Conservation (phyloP, 208 protist genomes). For the Trypanosoma scelopori region DNA sequence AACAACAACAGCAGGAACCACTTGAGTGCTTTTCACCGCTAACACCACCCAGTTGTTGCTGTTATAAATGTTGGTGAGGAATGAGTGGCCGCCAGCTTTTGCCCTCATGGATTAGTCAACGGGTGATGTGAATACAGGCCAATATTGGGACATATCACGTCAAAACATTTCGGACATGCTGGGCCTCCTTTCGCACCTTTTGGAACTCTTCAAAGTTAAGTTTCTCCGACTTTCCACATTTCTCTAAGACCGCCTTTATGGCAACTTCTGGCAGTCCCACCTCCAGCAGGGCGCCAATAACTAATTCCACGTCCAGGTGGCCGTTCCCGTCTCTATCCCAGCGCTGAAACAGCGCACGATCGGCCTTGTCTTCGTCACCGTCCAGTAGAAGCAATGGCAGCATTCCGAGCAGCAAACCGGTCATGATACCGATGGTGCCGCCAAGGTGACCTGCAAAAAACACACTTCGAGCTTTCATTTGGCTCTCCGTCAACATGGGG, state of each 20-base stretch:
- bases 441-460: constrained; percentile 90
- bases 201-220: constrained; percentile 79
- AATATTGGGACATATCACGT: constrained; percentile 24
- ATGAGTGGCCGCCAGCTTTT: no score
- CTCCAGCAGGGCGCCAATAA: constrained; percentile 57
- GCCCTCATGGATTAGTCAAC: no score
- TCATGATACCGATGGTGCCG: constrained; percentile 86
- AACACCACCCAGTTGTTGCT: no score
- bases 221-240: constrained; percentile 60
- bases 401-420: constrained; percentile 88
- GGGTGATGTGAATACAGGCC: no score
- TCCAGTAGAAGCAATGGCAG: constrained; percentile 75
- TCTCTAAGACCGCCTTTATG: constrained; percentile 53
- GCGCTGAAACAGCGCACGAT: constrained; percentile 75
- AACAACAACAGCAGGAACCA: no score
- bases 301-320: constrained; percentile 67
- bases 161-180: constrained; percentile 68
- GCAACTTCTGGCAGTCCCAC: constrained; percentile 51
- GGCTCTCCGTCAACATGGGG: constrained; percentile 78
- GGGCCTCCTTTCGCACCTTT: constrained; percentile 65
- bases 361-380: constrained; percentile 67
- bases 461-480: constrained; percentile 76
- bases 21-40: no score
- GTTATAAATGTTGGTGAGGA: no score
- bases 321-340: constrained; percentile 79